Percentiles rank a stretch among this genome's conserved stretches.
Conservation (phyloP, 1,139 yeast species). For the Hemisphaericaspora xylanilytica region DNA sequence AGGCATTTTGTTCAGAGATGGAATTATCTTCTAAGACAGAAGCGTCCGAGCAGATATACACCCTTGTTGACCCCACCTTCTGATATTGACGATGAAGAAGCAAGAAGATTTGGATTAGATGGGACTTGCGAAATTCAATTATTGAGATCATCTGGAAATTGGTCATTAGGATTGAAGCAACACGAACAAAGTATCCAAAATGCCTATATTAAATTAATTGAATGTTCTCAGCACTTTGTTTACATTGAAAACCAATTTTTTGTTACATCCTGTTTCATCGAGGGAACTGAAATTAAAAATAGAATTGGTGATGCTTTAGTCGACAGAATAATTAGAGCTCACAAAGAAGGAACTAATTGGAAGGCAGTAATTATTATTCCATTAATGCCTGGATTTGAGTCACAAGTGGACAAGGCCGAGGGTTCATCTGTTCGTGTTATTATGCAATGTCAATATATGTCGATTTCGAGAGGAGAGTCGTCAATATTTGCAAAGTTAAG, state of each 20-base stretch:
- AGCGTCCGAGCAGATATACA: conserved; percentile 89
- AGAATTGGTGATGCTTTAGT: conserved; percentile 95
- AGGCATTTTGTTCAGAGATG: conserved; percentile 97
- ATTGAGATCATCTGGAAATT: conserved; percentile 80
- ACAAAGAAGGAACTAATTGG: conserved; percentile 76
- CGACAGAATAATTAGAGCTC: conserved; percentile 88
- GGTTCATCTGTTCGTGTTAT: conserved; percentile 93
- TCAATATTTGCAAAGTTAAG: conserved; percentile 83
- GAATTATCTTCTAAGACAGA: conserved; percentile 90
- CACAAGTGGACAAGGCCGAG: conserved; percentile 89
- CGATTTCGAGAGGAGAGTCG: conserved; percentile 88
- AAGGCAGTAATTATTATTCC: conserved; percentile 90
- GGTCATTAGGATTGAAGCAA: conserved; percentile 88
- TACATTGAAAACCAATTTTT: conserved; percentile 96
- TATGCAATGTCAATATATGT: conserved; percentile 94
- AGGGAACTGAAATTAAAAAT: conserved; percentile 82
- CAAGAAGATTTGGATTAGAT: conserved; percentile 56
- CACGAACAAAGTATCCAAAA: conserved; percentile 89
- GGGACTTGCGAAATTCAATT: conserved; percentile 95
- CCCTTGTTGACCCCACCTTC: conserved; percentile 93
- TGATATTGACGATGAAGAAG: conserved; percentile 73
- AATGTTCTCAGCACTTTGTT: conserved; percentile 87
- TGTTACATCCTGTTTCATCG: conserved; percentile 81
- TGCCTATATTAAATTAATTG: conserved; percentile 88
- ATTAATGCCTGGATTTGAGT: conserved; percentile 95